phyloP scores from a whole-genome alignment of 345 rosid species.

The Sonneratia alba region DNA sequence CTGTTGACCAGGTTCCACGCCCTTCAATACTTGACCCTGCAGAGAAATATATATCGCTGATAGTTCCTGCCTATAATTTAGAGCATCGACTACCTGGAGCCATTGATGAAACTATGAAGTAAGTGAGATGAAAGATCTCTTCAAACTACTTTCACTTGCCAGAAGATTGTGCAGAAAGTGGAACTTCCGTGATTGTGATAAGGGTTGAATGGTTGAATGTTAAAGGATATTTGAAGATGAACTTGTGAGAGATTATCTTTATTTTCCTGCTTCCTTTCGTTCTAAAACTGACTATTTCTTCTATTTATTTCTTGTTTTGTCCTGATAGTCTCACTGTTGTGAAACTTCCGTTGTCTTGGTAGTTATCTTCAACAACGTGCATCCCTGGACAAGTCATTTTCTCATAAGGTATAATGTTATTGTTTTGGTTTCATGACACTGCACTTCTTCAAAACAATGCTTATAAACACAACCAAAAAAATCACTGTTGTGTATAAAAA shows the following conservation, averaged over 20 bases:
- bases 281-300: background rate
- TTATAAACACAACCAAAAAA: background rate
- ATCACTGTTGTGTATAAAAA: background rate
- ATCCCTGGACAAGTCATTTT: conserved; percentile 64
- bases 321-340: background rate
- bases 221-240: background rate
- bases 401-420: conserved; percentile 54
- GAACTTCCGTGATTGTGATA: background rate
- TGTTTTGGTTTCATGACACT: background rate
- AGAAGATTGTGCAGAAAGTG: background rate
- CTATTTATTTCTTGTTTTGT: background rate
- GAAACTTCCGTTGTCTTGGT: conserved; percentile 16
- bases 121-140: conserved; percentile 16
- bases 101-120: conserved; percentile 83
- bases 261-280: background rate
- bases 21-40: conserved; percentile 50
- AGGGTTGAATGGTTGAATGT: background rate
- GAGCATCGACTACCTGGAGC: conserved; percentile 88
- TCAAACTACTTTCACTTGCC: background rate
- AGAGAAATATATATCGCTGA: conserved; percentile 68
- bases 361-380: conserved; percentile 82
- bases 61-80: conserved; percentile 87
- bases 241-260: background rate
- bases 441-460: background rate
- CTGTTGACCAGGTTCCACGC: conserved; percentile 48